Evolutionary conservation across 352 stramenopile species (phyloP).

Genomic region (Pythium aquatile): DNA sequence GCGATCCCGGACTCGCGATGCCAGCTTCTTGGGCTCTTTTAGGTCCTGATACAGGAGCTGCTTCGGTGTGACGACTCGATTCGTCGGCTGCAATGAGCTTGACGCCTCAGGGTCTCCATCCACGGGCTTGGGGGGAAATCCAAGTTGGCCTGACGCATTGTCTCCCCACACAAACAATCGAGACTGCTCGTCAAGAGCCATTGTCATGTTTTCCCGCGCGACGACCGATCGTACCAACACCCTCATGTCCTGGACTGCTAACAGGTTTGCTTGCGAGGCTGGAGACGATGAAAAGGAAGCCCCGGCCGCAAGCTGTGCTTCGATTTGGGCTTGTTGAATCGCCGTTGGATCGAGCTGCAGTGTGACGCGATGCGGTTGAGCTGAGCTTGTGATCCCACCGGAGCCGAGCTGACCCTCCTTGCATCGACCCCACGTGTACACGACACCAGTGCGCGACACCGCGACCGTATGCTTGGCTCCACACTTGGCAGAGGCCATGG

Average conservation of each 20-base stretch:
- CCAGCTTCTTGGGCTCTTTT: conserved; percentile 18
- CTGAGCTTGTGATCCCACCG: conserved; percentile 2
- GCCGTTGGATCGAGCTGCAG: conserved; percentile 25
- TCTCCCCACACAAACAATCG: conserved; percentile 54
- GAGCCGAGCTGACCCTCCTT: conserved; percentile 50
- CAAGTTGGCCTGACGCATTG: conserved; percentile 42
- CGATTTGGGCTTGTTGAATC: conserved; percentile 33
- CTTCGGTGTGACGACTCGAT: conserved; percentile 24
- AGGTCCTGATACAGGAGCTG: conserved; percentile 53
- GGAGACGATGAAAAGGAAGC: conserved; percentile 13
- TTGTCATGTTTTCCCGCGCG: conserved; percentile 28
- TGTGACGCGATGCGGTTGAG: conserved; percentile 24
- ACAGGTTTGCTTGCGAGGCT: not conserved
- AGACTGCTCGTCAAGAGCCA: conserved; percentile 48
- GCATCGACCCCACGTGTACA: conserved; percentile 62
- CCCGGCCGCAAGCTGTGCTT: conserved; percentile 25
- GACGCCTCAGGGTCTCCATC: not conserved
- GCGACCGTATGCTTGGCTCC: conserved; percentile 51
- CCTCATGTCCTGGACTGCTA: conserved; percentile 30
- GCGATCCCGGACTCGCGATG: conserved; percentile 34
- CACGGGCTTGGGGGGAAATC: conserved; percentile 11
- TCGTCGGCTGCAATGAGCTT: not conserved
- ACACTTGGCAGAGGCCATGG: conserved; percentile 33
- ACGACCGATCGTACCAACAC: conserved; percentile 37
- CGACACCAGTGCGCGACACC: conserved; percentile 38